Evolutionary conservation across 2,329 filamentous ascomycete genomes (phyloP), one percentile per base, ranked within the genome.

Genomic region (Fusarium pininemorale): DNA sequence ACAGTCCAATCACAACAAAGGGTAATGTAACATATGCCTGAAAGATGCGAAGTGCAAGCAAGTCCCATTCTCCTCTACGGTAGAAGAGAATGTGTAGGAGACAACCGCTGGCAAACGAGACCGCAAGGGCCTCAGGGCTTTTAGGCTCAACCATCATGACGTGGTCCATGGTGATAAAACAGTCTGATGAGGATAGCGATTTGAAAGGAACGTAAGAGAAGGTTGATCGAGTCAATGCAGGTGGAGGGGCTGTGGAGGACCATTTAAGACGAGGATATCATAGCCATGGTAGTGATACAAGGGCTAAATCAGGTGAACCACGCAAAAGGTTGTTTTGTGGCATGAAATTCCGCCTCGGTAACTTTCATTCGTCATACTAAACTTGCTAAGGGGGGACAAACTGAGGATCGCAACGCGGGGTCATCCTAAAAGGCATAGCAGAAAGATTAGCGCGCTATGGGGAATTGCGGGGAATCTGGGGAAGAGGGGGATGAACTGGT

Each of bases 31-130:
- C 35, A 41, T 66, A 47, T 7, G 59, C 30, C 3, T 66, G 55
- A 9, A 75, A n/a, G 10, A 79, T 56, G 14, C 57, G 59, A 10
- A 71, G 57, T 2, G 64, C 72, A 20, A 69, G 30, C 12, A 64
- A 18, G 42, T 80, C 78, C 78, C 78, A 79, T 41, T 80, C 79
- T n/a, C 78, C 78, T 6, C 66, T 56, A 3, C 75, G 73, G 45
- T 78, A 79, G 12, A 70, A 35, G 39, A 75, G 65, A 20, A 70
- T 28, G 32, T 80, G 79, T 10, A 13, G 61, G 16, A 22, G 54
- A 16, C 24, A 64, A 13, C 75, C 74, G 14, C 30, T 65, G 5
- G 22, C 16, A 22, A 61, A 61, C 4, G 42, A 39, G 22, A 44
- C 35, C 10, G n/a, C 24, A 15, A 56, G 50, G 13, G 26, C 20